Conservation (phyloP, 2,329 filamentous ascomycete genomes). For the Phyllosticta citribraziliensis region DNA sequence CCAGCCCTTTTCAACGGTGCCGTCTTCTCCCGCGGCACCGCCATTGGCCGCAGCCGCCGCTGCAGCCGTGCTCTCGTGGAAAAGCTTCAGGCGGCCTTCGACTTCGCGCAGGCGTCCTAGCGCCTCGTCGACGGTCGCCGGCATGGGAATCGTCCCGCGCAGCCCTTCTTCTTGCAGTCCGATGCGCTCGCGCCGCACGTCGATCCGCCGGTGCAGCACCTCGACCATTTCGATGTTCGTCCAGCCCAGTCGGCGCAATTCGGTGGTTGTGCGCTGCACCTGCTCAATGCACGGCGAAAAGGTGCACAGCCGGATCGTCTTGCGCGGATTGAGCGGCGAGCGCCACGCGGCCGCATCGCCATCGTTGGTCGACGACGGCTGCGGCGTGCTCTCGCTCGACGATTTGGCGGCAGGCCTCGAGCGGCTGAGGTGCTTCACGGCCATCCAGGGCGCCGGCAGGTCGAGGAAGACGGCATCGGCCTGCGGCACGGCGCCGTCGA, state of each 20-base stretch:
- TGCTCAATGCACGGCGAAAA: slow-evolving; percentile 98
- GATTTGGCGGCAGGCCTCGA: slow-evolving; percentile 21
- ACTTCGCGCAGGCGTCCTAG: slow-evolving; percentile 62
- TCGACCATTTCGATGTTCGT: slow-evolving; percentile 90
- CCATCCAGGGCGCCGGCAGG: slow-evolving; percentile 71
- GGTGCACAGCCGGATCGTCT: slow-evolving; percentile 72
- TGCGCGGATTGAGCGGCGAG: slow-evolving; percentile 59
- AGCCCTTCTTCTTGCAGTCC: slow-evolving; percentile 60
- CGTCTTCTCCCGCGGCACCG: slow-evolving; percentile 22
- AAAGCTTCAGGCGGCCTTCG: slow-evolving; percentile 57
- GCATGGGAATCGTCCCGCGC: slow-evolving; percentile 56
- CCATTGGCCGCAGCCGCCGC: slow-evolving; percentile 28
- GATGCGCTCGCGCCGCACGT: slow-evolving; percentile 71
- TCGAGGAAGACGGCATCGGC: slow-evolving; percentile 71
- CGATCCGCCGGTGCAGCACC: slow-evolving; percentile 66
- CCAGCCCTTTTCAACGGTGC: slow-evolving; percentile 12
- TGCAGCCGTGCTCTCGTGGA: slow-evolving; percentile 42
- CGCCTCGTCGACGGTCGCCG: slow-evolving; percentile 71
- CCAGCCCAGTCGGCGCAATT: slow-evolving; percentile 75
- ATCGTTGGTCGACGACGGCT: neutral
- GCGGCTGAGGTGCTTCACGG: slow-evolving; percentile 64
- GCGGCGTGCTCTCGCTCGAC: slow-evolving; percentile 5
- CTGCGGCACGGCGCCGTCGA: slow-evolving; percentile 33
- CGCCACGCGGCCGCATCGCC: slow-evolving; percentile 18
- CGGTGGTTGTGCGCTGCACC: slow-evolving; percentile 74